These are phyloP conservation scores for Coniella vitis DNA, from an alignment of 2,329 filamentous ascomycete genomes.

Conservation along the genomic window DNA sequence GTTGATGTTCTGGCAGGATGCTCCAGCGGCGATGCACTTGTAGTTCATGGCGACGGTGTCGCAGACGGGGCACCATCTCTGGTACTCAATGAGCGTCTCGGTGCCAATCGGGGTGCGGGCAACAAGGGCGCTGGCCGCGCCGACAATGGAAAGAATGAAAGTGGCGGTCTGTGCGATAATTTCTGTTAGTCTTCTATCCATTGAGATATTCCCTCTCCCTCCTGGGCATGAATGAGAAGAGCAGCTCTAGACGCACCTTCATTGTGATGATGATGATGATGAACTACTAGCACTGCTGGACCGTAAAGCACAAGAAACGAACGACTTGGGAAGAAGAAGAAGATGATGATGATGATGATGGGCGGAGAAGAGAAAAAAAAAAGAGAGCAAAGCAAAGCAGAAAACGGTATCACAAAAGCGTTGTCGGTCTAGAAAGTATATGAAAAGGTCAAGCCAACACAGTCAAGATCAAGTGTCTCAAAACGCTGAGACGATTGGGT, in stretches of 20 bases:
- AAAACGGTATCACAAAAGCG: no score
- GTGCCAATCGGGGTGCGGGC: constrained; percentile 1
- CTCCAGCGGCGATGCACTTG: constrained; percentile 1
- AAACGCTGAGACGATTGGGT: not conserved
- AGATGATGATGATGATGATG: not conserved
- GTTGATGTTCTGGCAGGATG: constrained; percentile 8
- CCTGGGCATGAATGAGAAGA: not conserved
- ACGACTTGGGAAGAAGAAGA: not conserved
- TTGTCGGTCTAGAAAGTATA: no score
- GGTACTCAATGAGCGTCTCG: constrained; percentile 13
- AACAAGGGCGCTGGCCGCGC: constrained; percentile 15
- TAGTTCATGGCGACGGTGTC: constrained; percentile 15
- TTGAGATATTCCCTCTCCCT: not conserved
- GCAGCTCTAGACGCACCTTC: constrained; percentile 3
- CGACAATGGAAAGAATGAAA: constrained; percentile 9
- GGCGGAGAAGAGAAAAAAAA: not conserved
- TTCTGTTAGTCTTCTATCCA: not conserved
- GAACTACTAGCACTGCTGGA: not conserved
- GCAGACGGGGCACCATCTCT: constrained; percentile 15
- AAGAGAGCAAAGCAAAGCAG: not conserved
- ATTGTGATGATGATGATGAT: not conserved
- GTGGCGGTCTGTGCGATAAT: constrained; percentile 6
- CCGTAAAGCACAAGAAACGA: not conserved
- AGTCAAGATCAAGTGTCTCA: not conserved
- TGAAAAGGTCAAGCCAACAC: not conserved